These are phyloP conservation scores for Alternaria infectoria DNA, from an alignment of 2,329 filamentous ascomycete species.

Conservation along the genomic window DNA sequence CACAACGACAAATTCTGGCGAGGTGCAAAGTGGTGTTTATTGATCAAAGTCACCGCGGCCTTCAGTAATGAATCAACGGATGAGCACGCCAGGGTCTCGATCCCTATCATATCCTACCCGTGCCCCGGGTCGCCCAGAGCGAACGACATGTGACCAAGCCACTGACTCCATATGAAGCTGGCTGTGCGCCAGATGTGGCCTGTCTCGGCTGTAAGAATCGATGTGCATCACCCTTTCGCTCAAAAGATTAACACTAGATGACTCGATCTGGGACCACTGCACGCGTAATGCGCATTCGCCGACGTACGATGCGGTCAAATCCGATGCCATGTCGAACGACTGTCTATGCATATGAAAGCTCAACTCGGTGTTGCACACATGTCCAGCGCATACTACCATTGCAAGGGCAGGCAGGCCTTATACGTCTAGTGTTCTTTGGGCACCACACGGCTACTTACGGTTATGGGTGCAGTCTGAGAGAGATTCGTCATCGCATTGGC, in stretches of 20 bases:
- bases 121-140: not conserved
- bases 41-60: constrained; percentile 7
- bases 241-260: not conserved
- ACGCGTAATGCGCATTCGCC: not conserved
- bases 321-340: not conserved
- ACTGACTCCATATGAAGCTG: not conserved
- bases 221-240: not conserved
- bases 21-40: not conserved
- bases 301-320: not conserved
- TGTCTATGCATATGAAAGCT: not conserved
- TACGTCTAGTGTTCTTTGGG: not conserved
- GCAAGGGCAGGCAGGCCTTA: not conserved
- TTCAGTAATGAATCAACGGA: not conserved
- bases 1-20: constrained; percentile 9
- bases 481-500: not conserved
- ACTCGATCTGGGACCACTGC: not conserved
- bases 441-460: not conserved
- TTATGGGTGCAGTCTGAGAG: not conserved
- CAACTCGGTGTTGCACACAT: not conserved
- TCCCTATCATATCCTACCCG: not conserved
- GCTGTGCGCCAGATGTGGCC: not conserved
- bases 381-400: not conserved
- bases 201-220: not conserved
- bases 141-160: not conserved
- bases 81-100: not conserved